Percentiles rank a stretch among this genome's conserved stretches.
phyloP scores from a whole-genome alignment of 495 filamentous ascomycete species.

The Margaritispora aquatica region DNA sequence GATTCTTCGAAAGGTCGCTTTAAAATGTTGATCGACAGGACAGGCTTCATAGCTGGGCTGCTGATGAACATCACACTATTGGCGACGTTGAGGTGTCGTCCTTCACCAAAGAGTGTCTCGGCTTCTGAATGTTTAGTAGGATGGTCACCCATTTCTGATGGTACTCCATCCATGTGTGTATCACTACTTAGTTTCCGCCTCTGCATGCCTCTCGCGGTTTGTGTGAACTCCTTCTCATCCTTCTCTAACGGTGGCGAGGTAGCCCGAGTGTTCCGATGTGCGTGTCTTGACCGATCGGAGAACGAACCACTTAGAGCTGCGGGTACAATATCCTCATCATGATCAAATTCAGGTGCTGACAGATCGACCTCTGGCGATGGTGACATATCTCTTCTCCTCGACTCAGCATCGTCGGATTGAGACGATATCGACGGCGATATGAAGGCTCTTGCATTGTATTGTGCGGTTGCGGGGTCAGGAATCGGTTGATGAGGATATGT shows the following conservation, averaged over 20 bases:
- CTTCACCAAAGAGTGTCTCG: constrained; percentile 45
- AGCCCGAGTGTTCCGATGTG: constrained; percentile 51
- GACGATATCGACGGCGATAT: constrained; percentile 79
- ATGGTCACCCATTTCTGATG: constrained; percentile 37
- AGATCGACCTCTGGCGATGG: constrained; percentile 92
- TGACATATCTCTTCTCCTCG: constrained; percentile 66
- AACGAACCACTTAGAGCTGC: constrained; percentile 54
- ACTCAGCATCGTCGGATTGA: constrained; percentile 59
- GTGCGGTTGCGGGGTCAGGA: constrained; percentile 58
- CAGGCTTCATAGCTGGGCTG: constrained; percentile 35
- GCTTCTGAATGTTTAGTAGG: constrained; percentile 45
- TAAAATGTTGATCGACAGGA: constrained; percentile 27
- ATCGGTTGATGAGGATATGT: constrained; percentile 77
- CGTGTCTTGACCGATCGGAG: constrained; percentile 36
- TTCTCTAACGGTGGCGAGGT: constrained; percentile 85
- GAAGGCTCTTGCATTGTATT: constrained; percentile 36
- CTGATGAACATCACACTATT: constrained; percentile 22
- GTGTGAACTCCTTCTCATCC: constrained; percentile 94
- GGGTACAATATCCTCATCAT: constrained; percentile 44
- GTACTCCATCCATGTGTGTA: constrained; percentile 21
- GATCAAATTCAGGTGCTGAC: constrained; percentile 76
- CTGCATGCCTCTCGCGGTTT: constrained; percentile 82
- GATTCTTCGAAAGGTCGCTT: constrained; percentile 34
- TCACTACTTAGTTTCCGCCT: constrained; percentile 59
- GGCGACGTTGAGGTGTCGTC: constrained; percentile 24